Evolutionary conservation across 1,284 basidiomycete genomes (phyloP).

Genomic region (Cryptococcus floricola): DNA sequence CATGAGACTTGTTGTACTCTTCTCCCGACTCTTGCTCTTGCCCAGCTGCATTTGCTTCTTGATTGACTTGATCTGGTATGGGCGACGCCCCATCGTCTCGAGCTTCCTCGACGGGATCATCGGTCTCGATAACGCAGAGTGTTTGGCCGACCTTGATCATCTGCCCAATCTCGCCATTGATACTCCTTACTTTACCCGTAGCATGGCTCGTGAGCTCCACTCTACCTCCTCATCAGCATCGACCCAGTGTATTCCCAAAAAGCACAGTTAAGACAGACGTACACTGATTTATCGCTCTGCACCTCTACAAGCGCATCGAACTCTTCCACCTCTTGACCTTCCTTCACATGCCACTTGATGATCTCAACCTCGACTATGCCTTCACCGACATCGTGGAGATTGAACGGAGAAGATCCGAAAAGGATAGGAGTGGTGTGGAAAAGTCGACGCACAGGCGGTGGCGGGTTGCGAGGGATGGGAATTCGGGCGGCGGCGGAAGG

Average conservation of each 20-base stretch:
- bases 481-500: too few species aligned
- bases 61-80: background rate
- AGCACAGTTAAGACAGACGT: constrained; percentile 11
- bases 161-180: constrained; percentile 76
- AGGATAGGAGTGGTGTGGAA: background rate
- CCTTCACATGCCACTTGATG: constrained; percentile 74
- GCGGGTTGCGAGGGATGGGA: too few species aligned
- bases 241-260: background rate
- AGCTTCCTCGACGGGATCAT: constrained; percentile 46
- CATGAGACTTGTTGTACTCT: background rate
- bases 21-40: background rate
- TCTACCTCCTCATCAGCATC: background rate
- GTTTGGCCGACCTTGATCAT: constrained; percentile 81
- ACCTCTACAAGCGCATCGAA: constrained; percentile 91
- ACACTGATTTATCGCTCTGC: constrained; percentile 74
- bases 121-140: constrained; percentile 77
- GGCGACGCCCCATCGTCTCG: background rate
- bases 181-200: constrained; percentile 67
- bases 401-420: constrained; percentile 55
- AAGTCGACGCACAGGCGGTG: too few species aligned
- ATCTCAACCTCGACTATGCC: constrained; percentile 82
- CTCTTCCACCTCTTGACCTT: constrained; percentile 60
- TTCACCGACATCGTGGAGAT: constrained; percentile 93
- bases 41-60: too few species aligned
- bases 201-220: constrained; percentile 54